Conservation (phyloP, 1,139 yeast species). For the Yamadazyma buinensis region DNA sequence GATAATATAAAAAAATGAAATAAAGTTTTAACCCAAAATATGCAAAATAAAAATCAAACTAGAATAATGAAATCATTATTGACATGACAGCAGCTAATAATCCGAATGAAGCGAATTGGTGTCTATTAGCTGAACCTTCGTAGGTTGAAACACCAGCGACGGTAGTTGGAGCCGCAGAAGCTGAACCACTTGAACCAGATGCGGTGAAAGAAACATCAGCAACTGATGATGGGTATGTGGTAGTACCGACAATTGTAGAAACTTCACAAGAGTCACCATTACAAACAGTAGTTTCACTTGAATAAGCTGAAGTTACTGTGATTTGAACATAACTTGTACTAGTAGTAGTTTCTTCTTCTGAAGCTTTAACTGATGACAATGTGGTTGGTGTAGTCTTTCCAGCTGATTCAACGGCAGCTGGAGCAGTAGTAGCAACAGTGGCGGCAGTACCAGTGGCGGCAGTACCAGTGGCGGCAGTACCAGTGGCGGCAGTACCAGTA, state of each 20-base stretch:
- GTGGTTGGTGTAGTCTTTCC: slow-evolving; percentile 2
- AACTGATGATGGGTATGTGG: slow-evolving; percentile 3
- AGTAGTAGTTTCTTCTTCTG: slow-evolving; percentile 2
- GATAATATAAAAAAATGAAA: background rate
- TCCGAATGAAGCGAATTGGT: slow-evolving; percentile 3
- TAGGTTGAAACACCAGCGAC: slow-evolving; percentile 5
- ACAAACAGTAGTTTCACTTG: slow-evolving; percentile 7
- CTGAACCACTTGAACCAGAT: slow-evolving; percentile 1
- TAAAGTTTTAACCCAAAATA: background rate
- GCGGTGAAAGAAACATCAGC: slow-evolving; percentile 1
- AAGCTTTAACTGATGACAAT: slow-evolving; percentile 3
- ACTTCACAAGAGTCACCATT: slow-evolving; percentile 4
- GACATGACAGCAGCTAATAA: slow-evolving; percentile 6
- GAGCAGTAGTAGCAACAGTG: slow-evolving; percentile 7
- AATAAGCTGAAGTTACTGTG: slow-evolving; percentile 10
- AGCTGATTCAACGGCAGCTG: background rate
- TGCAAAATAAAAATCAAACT: no score
- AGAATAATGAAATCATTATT: slow-evolving; percentile 7
- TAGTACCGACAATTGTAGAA: slow-evolving; percentile 6
- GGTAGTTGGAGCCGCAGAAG: slow-evolving; percentile 5
- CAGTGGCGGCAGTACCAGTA: slow-evolving; percentile 40
- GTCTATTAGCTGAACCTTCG: slow-evolving; percentile 12
- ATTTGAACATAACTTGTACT: slow-evolving; percentile 3
- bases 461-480: slow-evolving; percentile 39
- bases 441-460: slow-evolving; percentile 44